Evolutionary conservation across 495 filamentous ascomycete species (phyloP).

Genomic region (Stereocaulon alpinum): DNA sequence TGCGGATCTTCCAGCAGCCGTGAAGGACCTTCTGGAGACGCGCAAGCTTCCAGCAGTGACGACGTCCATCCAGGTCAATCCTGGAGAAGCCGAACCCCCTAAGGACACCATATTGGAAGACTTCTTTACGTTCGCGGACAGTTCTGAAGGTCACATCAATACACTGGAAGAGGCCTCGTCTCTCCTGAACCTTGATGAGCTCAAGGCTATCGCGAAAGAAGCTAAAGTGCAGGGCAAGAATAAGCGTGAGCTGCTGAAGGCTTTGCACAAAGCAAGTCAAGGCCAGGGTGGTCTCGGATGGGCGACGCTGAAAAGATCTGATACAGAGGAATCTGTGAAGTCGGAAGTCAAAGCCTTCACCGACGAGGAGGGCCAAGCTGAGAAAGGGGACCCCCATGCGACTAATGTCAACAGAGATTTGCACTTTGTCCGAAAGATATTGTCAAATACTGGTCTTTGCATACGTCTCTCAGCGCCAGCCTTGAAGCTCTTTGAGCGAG

Average conservation of each 20-base stretch:
- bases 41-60: constrained; percentile 33
- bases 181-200: constrained; percentile 72
- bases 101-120: constrained; percentile 39
- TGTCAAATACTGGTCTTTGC: constrained; percentile 70
- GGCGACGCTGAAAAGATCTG: constrained; percentile 42
- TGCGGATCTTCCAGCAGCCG: constrained; percentile 54
- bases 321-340: constrained; percentile 34
- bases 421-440: constrained; percentile 63
- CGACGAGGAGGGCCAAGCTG: constrained; percentile 15
- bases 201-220: constrained; percentile 77
- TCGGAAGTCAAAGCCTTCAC: constrained; percentile 20
- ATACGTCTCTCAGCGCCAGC: constrained; percentile 65
- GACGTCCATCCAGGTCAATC: constrained; percentile 29
- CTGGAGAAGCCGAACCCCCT: constrained; percentile 37
- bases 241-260: constrained; percentile 67
- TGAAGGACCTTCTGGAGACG: constrained; percentile 42
- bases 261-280: constrained; percentile 59
- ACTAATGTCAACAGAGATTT: constrained; percentile 38
- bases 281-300: constrained; percentile 63
- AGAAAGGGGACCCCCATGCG: constrained; percentile 25
- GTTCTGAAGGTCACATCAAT: constrained; percentile 57
- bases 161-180: constrained; percentile 79
- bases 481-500: constrained; percentile 82
- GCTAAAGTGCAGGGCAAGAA: constrained; percentile 82
- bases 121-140: constrained; percentile 69